Percentiles rank a stretch among this genome's conserved stretches.
Conservation (phyloP, 202 grass and related monocot genomes). For the Musa balbisiana region DNA sequence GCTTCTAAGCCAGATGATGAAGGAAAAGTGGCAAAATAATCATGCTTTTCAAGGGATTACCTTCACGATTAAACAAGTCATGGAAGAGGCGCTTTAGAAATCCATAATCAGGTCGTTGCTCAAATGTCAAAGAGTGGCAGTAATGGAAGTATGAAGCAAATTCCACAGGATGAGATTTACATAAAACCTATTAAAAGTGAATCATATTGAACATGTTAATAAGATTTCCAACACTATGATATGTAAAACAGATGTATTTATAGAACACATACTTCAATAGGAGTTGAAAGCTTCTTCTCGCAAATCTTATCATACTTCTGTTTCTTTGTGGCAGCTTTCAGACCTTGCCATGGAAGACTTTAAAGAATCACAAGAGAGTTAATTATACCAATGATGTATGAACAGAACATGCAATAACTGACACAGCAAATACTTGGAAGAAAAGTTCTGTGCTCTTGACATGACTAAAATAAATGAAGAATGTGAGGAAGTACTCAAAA, state of each 20-base stretch:
- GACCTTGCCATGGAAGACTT: constrained; percentile 96
- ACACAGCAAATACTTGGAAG: constrained; percentile 12
- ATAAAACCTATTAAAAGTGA: constrained; percentile 44
- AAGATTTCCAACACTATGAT: neutral
- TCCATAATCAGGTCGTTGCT: constrained; percentile 59
- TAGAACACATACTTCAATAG: constrained; percentile 60
- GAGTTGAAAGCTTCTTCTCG: constrained; percentile 85
- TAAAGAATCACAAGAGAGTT: constrained; percentile 24
- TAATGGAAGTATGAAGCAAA: constrained; percentile 64
- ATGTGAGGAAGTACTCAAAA: neutral
- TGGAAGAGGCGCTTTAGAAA: constrained; percentile 47
- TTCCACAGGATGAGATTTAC: constrained; percentile 59
- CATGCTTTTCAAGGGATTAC: constrained; percentile 34
- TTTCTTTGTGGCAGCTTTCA: constrained; percentile 94
- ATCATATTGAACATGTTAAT: neutral
- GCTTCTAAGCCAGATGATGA: neutral
- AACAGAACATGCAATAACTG: constrained; percentile 11
- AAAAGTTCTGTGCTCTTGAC: neutral
- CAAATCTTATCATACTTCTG: constrained; percentile 97
- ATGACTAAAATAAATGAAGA: neutral
- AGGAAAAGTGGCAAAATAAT: constrained; percentile 11
- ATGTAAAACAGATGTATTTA: constrained; percentile 7
- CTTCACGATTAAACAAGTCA: constrained; percentile 60
- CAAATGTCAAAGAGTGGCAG: constrained; percentile 59
- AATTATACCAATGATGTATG: constrained; percentile 13